phyloP scores from a whole-genome alignment of 2,329 filamentous ascomycete species.

The Arthrobotrys entomopaga region DNA sequence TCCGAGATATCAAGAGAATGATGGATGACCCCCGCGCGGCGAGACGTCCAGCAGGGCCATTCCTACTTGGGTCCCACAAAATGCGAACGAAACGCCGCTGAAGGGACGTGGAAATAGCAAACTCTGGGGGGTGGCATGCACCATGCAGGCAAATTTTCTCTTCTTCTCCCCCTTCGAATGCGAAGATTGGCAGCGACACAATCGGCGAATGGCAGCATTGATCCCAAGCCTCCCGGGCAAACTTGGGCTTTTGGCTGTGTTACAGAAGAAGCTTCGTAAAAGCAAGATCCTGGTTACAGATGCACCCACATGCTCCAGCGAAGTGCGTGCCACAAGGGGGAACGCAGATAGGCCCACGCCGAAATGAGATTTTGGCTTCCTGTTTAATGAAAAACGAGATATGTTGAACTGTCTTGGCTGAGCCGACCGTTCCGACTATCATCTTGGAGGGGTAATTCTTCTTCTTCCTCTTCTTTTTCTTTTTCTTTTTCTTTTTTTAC shows the following conservation, averaged over 20 bases:
- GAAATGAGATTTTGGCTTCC: slow-evolving; percentile 35
- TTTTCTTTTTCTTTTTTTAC: slow-evolving; percentile 9
- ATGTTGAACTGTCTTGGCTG: slow-evolving; percentile 24
- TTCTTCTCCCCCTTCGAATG: not conserved
- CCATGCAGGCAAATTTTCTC: no score
- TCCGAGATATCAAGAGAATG: slow-evolving; percentile 36
- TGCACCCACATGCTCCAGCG: slow-evolving; percentile 19
- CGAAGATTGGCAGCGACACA: slow-evolving; percentile 32
- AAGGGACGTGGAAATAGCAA: not conserved
- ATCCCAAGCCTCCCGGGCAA: slow-evolving; percentile 28
- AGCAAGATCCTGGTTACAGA: slow-evolving; percentile 34
- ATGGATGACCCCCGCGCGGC: slow-evolving; percentile 43
- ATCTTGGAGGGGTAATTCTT: not conserved
- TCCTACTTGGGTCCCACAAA: slow-evolving; percentile 17
- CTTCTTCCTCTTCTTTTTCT: slow-evolving; percentile 20
- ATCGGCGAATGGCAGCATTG: slow-evolving; percentile 47
- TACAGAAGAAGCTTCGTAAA: slow-evolving; percentile 49
- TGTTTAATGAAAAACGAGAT: slow-evolving; percentile 28
- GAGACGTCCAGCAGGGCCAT: slow-evolving; percentile 28
- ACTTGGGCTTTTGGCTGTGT: slow-evolving; percentile 40
- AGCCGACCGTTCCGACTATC: slow-evolving; percentile 42
- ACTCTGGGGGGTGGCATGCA: slow-evolving; percentile 40
- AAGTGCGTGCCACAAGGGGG: slow-evolving; percentile 30
- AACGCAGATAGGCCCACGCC: slow-evolving; percentile 51
- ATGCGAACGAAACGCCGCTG: slow-evolving; percentile 4